phyloP scores from a whole-genome alignment of 2,329 filamentous ascomycete genomes.

The Fusarium mangiferae region DNA sequence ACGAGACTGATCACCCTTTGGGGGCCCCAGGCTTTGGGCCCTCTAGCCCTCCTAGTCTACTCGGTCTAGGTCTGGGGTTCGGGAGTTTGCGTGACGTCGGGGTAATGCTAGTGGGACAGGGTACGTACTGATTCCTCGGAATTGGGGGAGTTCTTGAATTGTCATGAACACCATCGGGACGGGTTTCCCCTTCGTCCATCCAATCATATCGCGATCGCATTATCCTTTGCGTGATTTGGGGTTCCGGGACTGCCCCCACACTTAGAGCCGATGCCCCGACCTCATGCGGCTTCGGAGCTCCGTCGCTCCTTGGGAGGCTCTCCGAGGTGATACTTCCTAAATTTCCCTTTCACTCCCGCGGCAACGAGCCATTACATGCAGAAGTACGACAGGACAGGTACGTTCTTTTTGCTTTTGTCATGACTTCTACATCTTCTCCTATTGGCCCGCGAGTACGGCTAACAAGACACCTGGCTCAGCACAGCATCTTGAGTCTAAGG shows the following conservation, averaged over 20 bases:
- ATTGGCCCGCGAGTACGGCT: constrained; percentile 18
- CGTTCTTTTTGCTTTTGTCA: constrained; percentile 15
- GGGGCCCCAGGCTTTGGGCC: constrained; percentile 1
- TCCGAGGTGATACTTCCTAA: constrained; percentile 29
- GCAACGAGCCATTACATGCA: constrained; percentile 11
- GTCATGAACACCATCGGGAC: constrained; percentile 26
- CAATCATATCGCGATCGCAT: constrained; percentile 32
- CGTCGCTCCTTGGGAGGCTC: constrained; percentile 29
- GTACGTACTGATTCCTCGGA: constrained; percentile 23
- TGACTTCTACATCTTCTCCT: neutral
- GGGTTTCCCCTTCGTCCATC: constrained; percentile 15
- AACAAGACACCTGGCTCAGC: neutral
- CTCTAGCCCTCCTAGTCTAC: constrained; percentile 4
- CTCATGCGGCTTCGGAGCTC: constrained; percentile 41
- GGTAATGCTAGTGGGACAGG: constrained; percentile 19
- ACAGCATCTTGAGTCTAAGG: constrained; percentile 12
- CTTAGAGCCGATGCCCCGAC: constrained; percentile 45
- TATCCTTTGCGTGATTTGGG: constrained; percentile 8
- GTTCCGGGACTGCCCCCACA: constrained; percentile 29
- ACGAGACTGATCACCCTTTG: constrained; percentile 29
- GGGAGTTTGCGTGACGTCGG: constrained; percentile 39
- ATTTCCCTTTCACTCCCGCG: constrained; percentile 26
- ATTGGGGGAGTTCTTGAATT: constrained; percentile 17
- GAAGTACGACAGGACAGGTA: neutral
- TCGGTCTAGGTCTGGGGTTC: constrained; percentile 35